Conservation (phyloP, 2,329 filamentous ascomycete genomes). For the Xylaria sp. region DNA sequence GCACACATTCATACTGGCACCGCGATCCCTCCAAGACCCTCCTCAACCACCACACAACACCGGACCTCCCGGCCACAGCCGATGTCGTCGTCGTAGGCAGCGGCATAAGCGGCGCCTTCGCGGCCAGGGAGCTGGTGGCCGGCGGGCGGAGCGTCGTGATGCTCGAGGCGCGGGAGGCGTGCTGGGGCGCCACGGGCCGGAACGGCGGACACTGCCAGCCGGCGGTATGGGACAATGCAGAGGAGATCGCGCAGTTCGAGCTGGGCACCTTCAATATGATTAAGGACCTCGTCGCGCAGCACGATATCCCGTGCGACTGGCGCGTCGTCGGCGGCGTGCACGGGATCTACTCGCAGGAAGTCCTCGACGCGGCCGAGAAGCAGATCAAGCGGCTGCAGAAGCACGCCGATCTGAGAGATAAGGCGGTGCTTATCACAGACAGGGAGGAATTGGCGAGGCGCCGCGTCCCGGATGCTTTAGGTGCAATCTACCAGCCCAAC, state of each 20-base stretch:
- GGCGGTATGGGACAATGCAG: constrained; percentile 68
- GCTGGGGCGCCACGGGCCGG: constrained; percentile 86
- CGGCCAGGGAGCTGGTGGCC: constrained; percentile 70
- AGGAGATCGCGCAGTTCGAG: constrained; percentile 76
- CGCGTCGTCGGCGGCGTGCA: constrained; percentile 71
- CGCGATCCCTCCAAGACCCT: constrained; percentile 72
- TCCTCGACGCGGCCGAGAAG: constrained; percentile 63
- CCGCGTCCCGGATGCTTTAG: constrained; percentile 66
- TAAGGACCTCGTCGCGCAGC: constrained; percentile 63
- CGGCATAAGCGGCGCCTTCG: constrained; percentile 80
- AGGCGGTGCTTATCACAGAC: constrained; percentile 56
- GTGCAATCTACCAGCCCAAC: constrained; percentile 71
- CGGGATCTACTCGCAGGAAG: constrained; percentile 66
- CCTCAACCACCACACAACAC: constrained; percentile 74
- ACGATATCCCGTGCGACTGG: constrained; percentile 78
- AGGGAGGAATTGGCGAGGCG: constrained; percentile 59
- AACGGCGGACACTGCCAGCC: constrained; percentile 83
- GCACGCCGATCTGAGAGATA: constrained; percentile 67
- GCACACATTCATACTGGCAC: constrained; percentile 80
- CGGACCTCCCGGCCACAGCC: constrained; percentile 68
- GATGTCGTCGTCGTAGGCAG: constrained; percentile 80
- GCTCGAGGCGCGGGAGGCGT: constrained; percentile 82
- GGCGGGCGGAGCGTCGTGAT: constrained; percentile 70
- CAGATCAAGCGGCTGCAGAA: constrained; percentile 63
- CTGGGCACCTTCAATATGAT: constrained; percentile 74